Evolutionary conservation across 2,329 filamentous ascomycete species (phyloP).

Genomic region (Alternaria gaisen): DNA sequence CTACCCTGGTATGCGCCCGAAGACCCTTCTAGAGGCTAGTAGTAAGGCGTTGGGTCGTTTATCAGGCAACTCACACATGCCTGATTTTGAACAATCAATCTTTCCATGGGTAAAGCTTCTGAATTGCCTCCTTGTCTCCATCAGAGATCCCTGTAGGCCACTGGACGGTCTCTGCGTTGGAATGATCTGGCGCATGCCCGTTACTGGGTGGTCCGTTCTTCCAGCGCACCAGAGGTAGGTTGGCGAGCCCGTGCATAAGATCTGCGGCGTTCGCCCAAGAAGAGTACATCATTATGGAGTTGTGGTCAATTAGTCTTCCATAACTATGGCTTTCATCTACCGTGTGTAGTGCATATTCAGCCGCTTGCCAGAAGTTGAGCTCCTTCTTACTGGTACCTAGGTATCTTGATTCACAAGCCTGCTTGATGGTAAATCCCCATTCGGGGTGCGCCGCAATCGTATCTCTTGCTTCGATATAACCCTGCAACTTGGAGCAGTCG

Average conservation of each 20-base stretch:
- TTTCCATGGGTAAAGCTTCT: background rate
- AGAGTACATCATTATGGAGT: background rate
- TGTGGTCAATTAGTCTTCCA: background rate
- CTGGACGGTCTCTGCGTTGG: background rate
- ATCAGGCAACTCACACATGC: background rate
- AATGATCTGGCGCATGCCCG: background rate
- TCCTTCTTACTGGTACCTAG: no score
- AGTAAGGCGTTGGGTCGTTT: no score
- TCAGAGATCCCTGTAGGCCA: rapidly evolving
- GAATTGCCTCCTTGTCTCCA: background rate
- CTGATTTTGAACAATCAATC: background rate
- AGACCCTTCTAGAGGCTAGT: no score
- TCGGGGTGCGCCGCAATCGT: background rate
- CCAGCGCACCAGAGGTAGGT: background rate
- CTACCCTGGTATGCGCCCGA: no score
- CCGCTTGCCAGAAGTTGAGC: no score
- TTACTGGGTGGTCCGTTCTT: background rate
- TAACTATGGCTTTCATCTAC: no score
- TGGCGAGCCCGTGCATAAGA: background rate
- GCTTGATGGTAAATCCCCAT: background rate
- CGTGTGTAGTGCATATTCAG: no score
- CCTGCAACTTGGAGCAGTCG: background rate
- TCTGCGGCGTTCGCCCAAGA: background rate
- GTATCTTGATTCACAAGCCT: background rate
- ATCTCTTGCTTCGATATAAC: background rate